Conservation (phyloP, 257 asterid genomes). For the Lycium barbarum region DNA sequence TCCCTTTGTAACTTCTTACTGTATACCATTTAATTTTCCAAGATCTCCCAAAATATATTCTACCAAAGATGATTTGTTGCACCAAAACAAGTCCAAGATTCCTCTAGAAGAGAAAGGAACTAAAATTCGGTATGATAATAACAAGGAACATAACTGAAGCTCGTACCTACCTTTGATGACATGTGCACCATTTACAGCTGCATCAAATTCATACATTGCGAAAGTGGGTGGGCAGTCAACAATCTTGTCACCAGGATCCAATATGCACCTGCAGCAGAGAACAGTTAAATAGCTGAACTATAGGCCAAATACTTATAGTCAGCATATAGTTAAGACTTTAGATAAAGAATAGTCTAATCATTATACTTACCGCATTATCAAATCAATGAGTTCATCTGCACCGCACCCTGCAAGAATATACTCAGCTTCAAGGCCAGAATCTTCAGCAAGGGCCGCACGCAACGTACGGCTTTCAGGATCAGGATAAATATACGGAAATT, state of each 20-base stretch:
- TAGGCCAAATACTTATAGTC: background rate
- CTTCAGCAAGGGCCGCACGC: constrained; percentile 94
- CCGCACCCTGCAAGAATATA: constrained; percentile 94
- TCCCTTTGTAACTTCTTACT: background rate
- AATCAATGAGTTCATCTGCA: constrained; percentile 97
- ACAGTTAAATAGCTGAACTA: background rate
- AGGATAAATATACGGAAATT: constrained; percentile 94
- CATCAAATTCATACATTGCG: constrained; percentile 98
- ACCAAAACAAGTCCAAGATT: constrained; percentile 21
- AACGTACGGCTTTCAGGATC: constrained; percentile 95
- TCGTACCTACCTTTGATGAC: constrained; percentile 73
- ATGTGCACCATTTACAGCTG: constrained; percentile 91
- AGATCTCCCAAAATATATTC: background rate
- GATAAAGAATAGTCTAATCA: background rate
- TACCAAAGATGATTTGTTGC: background rate
- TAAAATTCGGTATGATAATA: background rate
- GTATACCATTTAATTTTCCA: background rate
- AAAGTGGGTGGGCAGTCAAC: constrained; percentile 98
- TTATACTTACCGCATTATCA: constrained; percentile 83
- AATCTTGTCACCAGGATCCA: constrained; percentile 94
- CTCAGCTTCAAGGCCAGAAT: constrained; percentile 93
- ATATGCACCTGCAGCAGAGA: constrained; percentile 68
- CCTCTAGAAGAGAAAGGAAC: constrained; percentile 18
- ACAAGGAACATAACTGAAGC: constrained; percentile 26
- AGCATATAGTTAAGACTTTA: background rate